phyloP scores from a whole-genome alignment of 129 eudicot species.

The Centaurea solstitialis region DNA sequence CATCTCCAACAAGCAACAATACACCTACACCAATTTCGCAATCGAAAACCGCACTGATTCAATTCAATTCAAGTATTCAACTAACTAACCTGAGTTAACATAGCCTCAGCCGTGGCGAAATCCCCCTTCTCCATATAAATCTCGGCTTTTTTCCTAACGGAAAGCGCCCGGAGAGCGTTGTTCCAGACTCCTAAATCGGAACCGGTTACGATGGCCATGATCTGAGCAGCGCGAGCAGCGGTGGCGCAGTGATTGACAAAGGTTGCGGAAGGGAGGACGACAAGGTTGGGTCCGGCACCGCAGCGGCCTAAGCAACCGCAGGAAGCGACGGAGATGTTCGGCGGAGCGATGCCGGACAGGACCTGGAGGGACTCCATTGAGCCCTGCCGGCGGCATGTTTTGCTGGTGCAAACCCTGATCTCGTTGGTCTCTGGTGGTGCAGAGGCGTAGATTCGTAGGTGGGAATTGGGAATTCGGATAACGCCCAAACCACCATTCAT shows the following conservation, averaged over 20 bases:
- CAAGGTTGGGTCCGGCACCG: constrained; percentile 80
- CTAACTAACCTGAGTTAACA: constrained; percentile 73
- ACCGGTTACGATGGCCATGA: constrained; percentile 45
- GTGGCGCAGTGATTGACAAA: constrained; percentile 70
- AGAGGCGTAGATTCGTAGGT: constrained; percentile 7
- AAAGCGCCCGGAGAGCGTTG: constrained; percentile 65
- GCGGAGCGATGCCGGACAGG: constrained; percentile 71
- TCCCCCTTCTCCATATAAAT: constrained; percentile 39
- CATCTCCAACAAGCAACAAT: no score
- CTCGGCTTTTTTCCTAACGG: constrained; percentile 69
- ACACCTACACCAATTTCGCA: no score
- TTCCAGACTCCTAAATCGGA: constrained; percentile 22
- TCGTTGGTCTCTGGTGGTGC: constrained; percentile 26
- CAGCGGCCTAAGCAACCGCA: constrained; percentile 88
- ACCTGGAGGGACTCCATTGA: constrained; percentile 56
- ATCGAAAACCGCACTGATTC: background rate
- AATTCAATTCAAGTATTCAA: no score
- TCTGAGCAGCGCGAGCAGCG: constrained; percentile 63
- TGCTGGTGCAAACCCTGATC: constrained; percentile 67
- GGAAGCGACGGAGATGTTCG: constrained; percentile 57
- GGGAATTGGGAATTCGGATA: constrained; percentile 21
- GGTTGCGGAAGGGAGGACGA: constrained; percentile 56
- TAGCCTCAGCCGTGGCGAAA: constrained; percentile 44
- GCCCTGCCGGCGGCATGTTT: constrained; percentile 73
- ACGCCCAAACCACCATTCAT: constrained; percentile 18